Conservation (phyloP, 768 basidiomycete species). For the Leucocoprinus birnbaumii region DNA sequence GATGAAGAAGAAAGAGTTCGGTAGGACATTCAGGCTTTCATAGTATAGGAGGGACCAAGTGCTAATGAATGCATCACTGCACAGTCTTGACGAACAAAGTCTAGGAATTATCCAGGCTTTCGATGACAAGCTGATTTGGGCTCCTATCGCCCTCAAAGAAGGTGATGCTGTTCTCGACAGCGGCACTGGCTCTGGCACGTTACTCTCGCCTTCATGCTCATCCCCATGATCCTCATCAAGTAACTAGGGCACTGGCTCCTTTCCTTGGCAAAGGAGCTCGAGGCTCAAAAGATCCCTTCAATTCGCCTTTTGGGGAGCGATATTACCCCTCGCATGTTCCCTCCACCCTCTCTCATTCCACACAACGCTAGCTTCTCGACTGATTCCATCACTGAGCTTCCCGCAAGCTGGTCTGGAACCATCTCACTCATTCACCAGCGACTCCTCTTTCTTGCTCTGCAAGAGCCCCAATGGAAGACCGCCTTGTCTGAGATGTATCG, state of each 20-base stretch:
- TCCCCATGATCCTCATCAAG: background rate
- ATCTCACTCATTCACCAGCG: conserved; percentile 13
- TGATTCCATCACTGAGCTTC: conserved; percentile 8
- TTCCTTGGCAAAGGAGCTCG: conserved; percentile 13
- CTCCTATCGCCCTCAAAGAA: conserved; percentile 9
- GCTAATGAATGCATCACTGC: no score
- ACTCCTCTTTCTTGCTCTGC: conserved; percentile 9
- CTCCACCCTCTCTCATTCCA: conserved; percentile 2
- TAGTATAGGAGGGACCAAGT: no score
- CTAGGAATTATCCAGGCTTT: background rate
- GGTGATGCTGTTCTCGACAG: conserved; percentile 12
- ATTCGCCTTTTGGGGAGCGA: conserved; percentile 18
- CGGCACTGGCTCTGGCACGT: conserved; percentile 11
- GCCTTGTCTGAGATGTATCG: conserved; percentile 10
- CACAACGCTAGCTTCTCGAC: conserved; percentile 6
- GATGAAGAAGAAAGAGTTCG: conserved; percentile 6
- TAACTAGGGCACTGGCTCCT: conserved; percentile 20
- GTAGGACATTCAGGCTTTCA: no score
- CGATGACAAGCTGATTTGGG: conserved; percentile 10
- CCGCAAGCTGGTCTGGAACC: conserved; percentile 7
- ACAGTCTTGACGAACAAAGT: conserved; percentile 1
- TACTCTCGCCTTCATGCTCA: background rate
- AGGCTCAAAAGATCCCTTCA: background rate
- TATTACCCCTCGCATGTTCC: conserved; percentile 20
- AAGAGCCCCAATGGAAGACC: conserved; percentile 5